These are phyloP conservation scores for Lasiodiplodia sp. DNA, from an alignment of 2,329 filamentous ascomycete species.

Conservation along the genomic window DNA sequence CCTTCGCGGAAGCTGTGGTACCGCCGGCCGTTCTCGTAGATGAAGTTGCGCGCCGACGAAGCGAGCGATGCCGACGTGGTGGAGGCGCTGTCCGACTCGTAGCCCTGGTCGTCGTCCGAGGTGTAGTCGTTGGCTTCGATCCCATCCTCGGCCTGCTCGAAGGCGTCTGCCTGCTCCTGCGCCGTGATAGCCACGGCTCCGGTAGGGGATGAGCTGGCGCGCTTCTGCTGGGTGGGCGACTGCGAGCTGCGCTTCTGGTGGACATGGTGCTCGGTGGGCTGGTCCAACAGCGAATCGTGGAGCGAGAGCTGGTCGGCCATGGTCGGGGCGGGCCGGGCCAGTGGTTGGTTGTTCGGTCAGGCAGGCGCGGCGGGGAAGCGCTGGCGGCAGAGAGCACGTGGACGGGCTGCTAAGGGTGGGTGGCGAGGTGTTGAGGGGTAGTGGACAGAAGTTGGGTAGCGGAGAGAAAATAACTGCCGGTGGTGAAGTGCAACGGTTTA, in stretches of 20 bases:
- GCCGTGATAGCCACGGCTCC: conserved; percentile 8
- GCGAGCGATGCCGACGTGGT: conserved; percentile 45
- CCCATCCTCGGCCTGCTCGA: conserved; percentile 32
- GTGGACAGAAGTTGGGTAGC: not conserved
- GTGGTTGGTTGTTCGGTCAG: too few relatives aligned
- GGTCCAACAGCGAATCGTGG: conserved; percentile 24
- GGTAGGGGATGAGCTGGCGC: not conserved
- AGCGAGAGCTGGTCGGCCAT: conserved; percentile 23
- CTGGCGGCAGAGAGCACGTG: not conserved
- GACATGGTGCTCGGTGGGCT: conserved; percentile 12
- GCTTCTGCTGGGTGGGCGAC: conserved; percentile 10
- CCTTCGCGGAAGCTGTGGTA: conserved; percentile 65
- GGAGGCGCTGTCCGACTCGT: conserved; percentile 34
- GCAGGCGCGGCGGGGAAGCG: not conserved
- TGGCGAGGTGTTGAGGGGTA: not conserved
- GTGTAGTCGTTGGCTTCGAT: conserved; percentile 34
- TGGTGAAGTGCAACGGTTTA: conserved; percentile 15
- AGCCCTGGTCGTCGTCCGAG: conserved; percentile 33
- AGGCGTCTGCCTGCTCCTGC: conserved; percentile 29
- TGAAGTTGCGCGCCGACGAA: conserved; percentile 58
- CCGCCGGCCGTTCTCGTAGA: conserved; percentile 64
- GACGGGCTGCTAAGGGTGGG: not conserved
- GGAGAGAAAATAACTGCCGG: conserved; percentile 22
- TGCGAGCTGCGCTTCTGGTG: not conserved
- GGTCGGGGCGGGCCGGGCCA: conserved; percentile 16